Base-by-base conservation (phyloP, 2,329 filamentous ascomycete genomes). In the Colletotrichum euphorbiae region DNA sequence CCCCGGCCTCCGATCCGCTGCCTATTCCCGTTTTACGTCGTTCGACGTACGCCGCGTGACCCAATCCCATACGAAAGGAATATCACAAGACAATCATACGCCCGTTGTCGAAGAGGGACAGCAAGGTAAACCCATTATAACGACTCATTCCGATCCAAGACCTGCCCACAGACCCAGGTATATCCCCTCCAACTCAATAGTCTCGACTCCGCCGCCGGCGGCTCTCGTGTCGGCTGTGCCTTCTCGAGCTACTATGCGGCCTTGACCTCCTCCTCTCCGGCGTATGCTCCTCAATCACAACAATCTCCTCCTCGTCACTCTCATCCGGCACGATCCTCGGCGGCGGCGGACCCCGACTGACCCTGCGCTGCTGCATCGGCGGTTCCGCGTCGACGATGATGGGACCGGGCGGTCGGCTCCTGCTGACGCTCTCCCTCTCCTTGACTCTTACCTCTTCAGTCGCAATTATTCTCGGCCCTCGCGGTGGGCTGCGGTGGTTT, bases 261-360 rank as follows among this genome's bases (percentile, higher is more conserved):
- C 36, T 38, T 38, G 36, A 38, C 48, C 70, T 40, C 33, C 72
- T 70, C 40, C 74, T 71, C 31, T 77, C 74, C 56, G 77, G 74
- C 28, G 72, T 73, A 48, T 76, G 73, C 58, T 80, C 79, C 71
- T 80, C 78, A 40, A 78, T 71, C 9, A 80, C 78, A 2, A 80
- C 70, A 15, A 80, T 12, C 57, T 75, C 65, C 54, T 77, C 71
- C 48, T 76, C 74, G 11, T 77, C 76, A 36, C 28, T 28, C 46
- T 74, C 70, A 65, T 72, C 70, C 58, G 74, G 69, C 36, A 71
- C 72, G 42, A 73, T 73, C 15, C 74, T 75, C 8, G 78, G 77
- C 19, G 74, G 73, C 6, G 72, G 71, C 42, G 70, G 66, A 63
- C 66, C 66, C 59, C 71, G 70, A 60, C 67, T 72, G 21, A 56